Base-by-base conservation (phyloP, 208 protist genomes). In the Crithidia bombi region DNA sequence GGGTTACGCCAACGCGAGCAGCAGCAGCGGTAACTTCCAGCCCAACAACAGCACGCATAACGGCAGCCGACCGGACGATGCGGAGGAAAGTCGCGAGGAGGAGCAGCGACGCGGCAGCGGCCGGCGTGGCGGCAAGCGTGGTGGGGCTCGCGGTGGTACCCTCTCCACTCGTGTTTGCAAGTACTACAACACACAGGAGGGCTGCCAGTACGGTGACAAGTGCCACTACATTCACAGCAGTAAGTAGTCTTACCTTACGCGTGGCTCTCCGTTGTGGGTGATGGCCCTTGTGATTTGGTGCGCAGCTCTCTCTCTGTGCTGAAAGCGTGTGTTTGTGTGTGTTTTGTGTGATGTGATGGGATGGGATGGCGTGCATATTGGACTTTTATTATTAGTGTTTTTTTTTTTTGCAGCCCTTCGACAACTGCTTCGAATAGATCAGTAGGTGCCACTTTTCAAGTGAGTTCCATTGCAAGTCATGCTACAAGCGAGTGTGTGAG, bases 191-290 rank as follows among this genome's bases (percentile, higher is more conserved):
- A 82, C 67, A 19, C 57, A 70, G 21, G 81, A 77, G 10, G 81
- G 81, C 21, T 86, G 81, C 51, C 72, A 75, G 69, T 82, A 68
- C 67, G 81, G 81, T 5, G 70, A 70, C 44, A 76, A 78, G 58
- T 86, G 81, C 61, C 77, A 73, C 55, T 82, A 73, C 46, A 10
- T 66, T 12, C 81, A 86, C 62, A 58, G 32, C 52, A 68, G 32
- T 52, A 75, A 69, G 67, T 81, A 73, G 49, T 10, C 25, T 46
- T 30, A n/a, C 15, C 28, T 21, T 52, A 15, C 32, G 33, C 15
- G 33, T 19, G 41, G 25, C 9, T 25, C 35, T 59, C 5, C n/a
- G 3, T 30, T 41, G 0, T 59, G 4, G 5, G 41, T 26, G 54
- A 11, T 57, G 51, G 9, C 9, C 23, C 23, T 38, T 21, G 7